Evolutionary conservation across 345 rosid genomes (phyloP).

Genomic region (Brassica rapa): DNA sequence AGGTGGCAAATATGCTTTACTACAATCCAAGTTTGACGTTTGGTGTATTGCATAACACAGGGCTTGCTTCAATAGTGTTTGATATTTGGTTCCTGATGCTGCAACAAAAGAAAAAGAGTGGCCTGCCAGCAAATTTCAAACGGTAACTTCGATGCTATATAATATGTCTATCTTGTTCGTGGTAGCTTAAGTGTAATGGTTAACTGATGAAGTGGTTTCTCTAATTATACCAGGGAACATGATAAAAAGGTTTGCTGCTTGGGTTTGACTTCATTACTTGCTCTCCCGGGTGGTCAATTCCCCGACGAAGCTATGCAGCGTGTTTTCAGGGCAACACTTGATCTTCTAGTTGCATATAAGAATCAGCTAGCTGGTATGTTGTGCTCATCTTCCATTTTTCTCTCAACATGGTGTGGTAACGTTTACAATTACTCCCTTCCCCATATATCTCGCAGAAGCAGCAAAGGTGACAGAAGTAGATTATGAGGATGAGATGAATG

Average conservation of each 20-base stretch:
- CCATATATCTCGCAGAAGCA: constrained; percentile 56
- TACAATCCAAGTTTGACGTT: constrained; percentile 83
- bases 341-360: constrained; percentile 83
- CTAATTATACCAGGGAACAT: constrained; percentile 65
- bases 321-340: constrained; percentile 81
- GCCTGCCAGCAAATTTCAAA: constrained; percentile 72
- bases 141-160: constrained; percentile 48
- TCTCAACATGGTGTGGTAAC: constrained; percentile 5
- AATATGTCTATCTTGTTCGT: constrained; percentile 3
- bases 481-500: constrained; percentile 92
- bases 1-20: constrained; percentile 95
- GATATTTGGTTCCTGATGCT: constrained; percentile 95
- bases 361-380: constrained; percentile 92
- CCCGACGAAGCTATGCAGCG: constrained; percentile 88
- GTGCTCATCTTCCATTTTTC: constrained; percentile 9
- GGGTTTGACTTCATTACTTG: constrained; percentile 87
- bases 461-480: constrained; percentile 80
- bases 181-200: constrained; percentile 3
- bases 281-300: constrained; percentile 81
- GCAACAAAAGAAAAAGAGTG: constrained; percentile 90
- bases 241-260: constrained; percentile 97
- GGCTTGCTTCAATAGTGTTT: constrained; percentile 75
- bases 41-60: constrained; percentile 72
- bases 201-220: constrained; percentile 10
- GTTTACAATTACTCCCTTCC: constrained; percentile 4